Conservation (phyloP, 192 early-diverging fungal genomes). For the Allomyces macrogynus region DNA sequence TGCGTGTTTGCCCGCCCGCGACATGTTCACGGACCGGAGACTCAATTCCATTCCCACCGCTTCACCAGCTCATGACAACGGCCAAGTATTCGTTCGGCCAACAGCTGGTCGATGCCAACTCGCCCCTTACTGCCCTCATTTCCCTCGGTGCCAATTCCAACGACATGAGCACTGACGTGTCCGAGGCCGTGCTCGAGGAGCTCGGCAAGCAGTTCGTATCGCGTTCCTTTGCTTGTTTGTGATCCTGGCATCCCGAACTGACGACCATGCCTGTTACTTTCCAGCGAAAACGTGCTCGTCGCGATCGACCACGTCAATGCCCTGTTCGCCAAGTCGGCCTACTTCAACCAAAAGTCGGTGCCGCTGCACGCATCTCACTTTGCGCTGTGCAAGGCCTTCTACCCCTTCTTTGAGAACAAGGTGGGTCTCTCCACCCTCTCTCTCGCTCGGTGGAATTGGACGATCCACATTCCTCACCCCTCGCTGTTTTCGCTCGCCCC, state of each 20-base stretch:
- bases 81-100: background rate
- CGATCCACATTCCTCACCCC: no score
- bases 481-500: no score
- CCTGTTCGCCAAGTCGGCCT: background rate
- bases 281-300: background rate
- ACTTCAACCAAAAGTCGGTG: background rate
- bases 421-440: background rate
- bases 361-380: background rate
- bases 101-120: background rate
- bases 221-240: background rate
- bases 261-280: background rate
- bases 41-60: no score
- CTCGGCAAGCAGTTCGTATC: background rate
- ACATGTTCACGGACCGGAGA: no score
- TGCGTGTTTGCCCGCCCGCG: no score
- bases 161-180: background rate
- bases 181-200: background rate
- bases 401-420: background rate
- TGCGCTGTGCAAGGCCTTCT: background rate
- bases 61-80: no score
- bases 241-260: background rate
- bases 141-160: background rate
- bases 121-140: background rate
- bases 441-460: background rate
- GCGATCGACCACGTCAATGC: background rate